Conservation (phyloP, 148 eudicot species). For the Camellia granthamiana region DNA sequence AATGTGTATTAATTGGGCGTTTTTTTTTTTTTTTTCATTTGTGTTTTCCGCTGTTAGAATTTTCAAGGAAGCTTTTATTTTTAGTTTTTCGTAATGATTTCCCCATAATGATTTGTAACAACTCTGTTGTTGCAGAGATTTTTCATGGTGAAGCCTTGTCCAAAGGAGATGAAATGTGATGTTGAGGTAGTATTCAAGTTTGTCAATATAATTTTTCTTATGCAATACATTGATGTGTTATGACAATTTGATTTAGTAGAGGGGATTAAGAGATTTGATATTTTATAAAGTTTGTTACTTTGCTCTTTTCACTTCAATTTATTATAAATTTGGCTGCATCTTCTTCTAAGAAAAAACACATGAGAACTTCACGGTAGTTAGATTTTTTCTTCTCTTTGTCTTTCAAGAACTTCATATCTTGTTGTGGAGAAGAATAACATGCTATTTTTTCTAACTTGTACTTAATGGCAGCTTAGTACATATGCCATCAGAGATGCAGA, state of each 20-base stretch:
- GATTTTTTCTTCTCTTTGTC: not conserved
- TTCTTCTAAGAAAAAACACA: not conserved
- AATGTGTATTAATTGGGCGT: no score
- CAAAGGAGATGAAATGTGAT: conserved; percentile 96
- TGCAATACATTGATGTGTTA: not conserved
- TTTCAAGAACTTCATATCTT: not conserved
- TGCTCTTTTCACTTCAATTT: not conserved
- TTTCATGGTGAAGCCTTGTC: conserved; percentile 94
- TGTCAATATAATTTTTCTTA: not conserved
- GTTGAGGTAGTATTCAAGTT: conserved; percentile 64
- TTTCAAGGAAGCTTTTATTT: not conserved
- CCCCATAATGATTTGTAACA: conserved; percentile 12
- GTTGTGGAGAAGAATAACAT: not conserved
- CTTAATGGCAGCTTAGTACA: conserved; percentile 63
- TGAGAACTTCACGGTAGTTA: not conserved
- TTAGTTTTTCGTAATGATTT: not conserved
- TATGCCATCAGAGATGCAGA: conserved; percentile 94
- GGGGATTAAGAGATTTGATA: not conserved
- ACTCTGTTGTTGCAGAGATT: conserved; percentile 71
- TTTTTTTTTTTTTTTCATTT: no score
- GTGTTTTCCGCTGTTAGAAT: not conserved
- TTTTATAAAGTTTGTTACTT: not conserved
- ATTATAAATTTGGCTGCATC: not conserved
- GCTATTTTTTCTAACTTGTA: not conserved
- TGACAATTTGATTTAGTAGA: not conserved